Conservation (phyloP, 176 grass and related monocot genomes). For the Stipa capillata region DNA sequence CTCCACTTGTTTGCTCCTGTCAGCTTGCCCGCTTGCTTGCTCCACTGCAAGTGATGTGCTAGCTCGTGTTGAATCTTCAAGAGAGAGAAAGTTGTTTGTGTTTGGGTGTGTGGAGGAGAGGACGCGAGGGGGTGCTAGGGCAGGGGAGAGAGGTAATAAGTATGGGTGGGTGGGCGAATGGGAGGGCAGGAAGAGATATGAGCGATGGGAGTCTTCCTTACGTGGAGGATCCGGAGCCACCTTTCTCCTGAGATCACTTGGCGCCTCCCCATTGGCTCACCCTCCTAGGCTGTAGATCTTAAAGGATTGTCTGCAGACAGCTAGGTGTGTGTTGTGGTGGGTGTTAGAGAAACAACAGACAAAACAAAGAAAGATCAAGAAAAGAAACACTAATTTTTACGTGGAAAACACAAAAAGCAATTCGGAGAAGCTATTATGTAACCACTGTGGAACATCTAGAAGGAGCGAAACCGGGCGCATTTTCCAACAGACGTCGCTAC, state of each 20-base stretch:
- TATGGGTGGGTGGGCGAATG: slow-evolving; percentile 22
- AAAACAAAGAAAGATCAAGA: no score
- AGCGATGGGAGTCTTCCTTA: slow-evolving; percentile 31
- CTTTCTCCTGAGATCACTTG: slow-evolving; percentile 25
- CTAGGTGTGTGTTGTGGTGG: no score
- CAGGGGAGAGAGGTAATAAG: slow-evolving; percentile 19
- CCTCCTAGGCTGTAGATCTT: background rate
- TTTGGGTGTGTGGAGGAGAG: slow-evolving; percentile 40
- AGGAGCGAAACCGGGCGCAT: no score
- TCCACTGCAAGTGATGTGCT: background rate
- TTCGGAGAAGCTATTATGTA: no score
- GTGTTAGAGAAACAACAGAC: no score
- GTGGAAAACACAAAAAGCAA: no score
- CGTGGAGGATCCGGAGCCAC: slow-evolving; percentile 49
- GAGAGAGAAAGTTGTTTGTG: background rate
- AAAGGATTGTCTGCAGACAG: background rate
- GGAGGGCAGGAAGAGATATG: slow-evolving; percentile 22
- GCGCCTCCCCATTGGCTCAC: background rate
- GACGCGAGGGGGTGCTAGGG: slow-evolving; percentile 48
- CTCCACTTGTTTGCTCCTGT: slow-evolving; percentile 19
- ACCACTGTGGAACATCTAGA: no score
- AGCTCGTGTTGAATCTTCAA: slow-evolving; percentile 6
- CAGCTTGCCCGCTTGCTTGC: no score
- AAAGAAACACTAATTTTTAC: no score
- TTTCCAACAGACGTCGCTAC: no score